phyloP scores from a whole-genome alignment of 225 moss, liverwort and hornwort species.

The Anthoceros angustus region DNA sequence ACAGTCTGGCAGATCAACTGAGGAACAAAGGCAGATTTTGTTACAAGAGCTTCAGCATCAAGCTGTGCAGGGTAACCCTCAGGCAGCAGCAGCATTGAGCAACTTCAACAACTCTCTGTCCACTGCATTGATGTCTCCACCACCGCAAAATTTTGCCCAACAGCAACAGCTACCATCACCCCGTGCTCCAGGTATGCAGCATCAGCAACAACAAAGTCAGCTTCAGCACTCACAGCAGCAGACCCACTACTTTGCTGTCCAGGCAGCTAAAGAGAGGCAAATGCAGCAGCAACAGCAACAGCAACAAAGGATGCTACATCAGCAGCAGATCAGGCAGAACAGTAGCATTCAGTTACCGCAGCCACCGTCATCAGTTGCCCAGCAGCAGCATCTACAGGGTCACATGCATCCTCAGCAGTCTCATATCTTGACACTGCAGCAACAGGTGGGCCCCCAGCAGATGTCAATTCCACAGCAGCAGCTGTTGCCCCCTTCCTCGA shows the following conservation, averaged over 20 bases:
- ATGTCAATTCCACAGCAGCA: constrained; percentile 13
- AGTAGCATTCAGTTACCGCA: constrained; percentile 15
- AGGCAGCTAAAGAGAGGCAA: constrained; percentile 28
- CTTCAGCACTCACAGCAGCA: constrained; percentile 25
- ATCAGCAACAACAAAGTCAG: constrained; percentile 30
- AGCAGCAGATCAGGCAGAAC: constrained; percentile 23
- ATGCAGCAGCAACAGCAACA: constrained; percentile 29
- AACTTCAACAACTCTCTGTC: constrained; percentile 37
- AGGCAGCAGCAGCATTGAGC: constrained; percentile 48
- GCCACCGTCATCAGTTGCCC: constrained; percentile 15
- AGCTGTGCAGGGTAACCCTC: constrained; percentile 52
- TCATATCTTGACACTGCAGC: constrained; percentile 20
- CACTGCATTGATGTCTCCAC: constrained; percentile 27
- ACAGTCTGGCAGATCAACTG: constrained; percentile 28
- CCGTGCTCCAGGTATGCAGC: neutral
- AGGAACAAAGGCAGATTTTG: constrained; percentile 44
- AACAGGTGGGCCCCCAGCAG: constrained; percentile 11
- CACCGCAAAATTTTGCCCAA: constrained; percentile 21
- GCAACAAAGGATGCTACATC: constrained; percentile 36
- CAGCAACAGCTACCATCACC: neutral
- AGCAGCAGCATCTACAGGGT: constrained; percentile 22
- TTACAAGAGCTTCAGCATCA: constrained; percentile 45
- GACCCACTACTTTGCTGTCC: constrained; percentile 20
- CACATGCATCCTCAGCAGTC: constrained; percentile 19
- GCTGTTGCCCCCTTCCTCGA: constrained; percentile 12